Conservation (phyloP, 2,329 filamentous ascomycete genomes). For the Diaporthe vaccinii region DNA sequence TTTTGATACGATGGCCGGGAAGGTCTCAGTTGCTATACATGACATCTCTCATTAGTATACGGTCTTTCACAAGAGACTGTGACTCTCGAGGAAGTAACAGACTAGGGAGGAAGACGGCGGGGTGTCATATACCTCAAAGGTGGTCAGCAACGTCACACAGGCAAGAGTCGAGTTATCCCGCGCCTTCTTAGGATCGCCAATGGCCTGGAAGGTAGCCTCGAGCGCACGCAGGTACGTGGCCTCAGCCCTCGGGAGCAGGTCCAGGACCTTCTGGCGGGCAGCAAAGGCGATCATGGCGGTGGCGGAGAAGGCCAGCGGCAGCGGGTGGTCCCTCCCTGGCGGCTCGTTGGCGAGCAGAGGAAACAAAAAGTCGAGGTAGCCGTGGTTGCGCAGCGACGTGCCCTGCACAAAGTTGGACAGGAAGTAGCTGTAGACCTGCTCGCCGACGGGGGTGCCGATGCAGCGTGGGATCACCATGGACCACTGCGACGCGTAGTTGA, state of each 20-base stretch:
- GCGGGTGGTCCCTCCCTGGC: constrained; percentile 26
- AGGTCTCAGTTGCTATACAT: constrained; percentile 37
- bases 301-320: constrained; percentile 39
- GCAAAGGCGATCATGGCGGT: constrained; percentile 41
- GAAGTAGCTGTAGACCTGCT: constrained; percentile 41
- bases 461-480: constrained; percentile 33
- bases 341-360: constrained; percentile 37
- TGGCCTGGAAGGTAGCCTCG: constrained; percentile 38
- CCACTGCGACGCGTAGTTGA: constrained; percentile 24
- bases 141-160: constrained; percentile 39
- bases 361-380: constrained; percentile 41
- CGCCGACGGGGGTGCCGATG: constrained; percentile 38
- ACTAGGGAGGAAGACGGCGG: not conserved
- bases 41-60: not conserved
- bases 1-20: constrained; percentile 38
- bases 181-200: constrained; percentile 37
- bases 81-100: not conserved
- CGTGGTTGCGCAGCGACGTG: constrained; percentile 37
- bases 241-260: constrained; percentile 37
- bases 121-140: constrained; percentile 36
- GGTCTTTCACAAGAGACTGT: not conserved
- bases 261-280: constrained; percentile 37
- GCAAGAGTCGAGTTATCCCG: constrained; percentile 41
- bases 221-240: constrained; percentile 38
- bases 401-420: constrained; percentile 39